Evolutionary conservation across 345 rosid genomes (phyloP), one percentile per base, ranked within the genome.

Genomic region (Dovyalis caffra): DNA sequence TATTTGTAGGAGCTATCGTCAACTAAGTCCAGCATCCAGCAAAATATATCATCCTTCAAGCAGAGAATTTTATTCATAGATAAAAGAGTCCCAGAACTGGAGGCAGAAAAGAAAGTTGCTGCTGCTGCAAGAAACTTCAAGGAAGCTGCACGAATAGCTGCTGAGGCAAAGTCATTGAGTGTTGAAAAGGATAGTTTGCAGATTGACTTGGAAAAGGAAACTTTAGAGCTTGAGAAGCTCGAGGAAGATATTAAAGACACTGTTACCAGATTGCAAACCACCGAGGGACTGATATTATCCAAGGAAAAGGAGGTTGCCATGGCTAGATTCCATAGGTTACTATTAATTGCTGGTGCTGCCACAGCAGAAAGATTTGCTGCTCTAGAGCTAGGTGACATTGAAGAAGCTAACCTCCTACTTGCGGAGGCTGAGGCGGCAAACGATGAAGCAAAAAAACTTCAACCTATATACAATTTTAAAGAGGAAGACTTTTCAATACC

Each of bases 111-210:
- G 90, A 94, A 87, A 82, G 91, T 91, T 66, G 95, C 94, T 70
- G 96, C 96, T 29, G 77, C 91, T 14, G 88, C 90, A 18, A 90
- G 98, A 86, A 91, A 91, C 80, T 94, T 94, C 83, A 94, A 90
- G 83, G 98, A 94, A 84, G 98, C 98, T 62, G 98, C 90, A 43
- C 80, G 97, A 77, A 74, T 94, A 82, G 95, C 98, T 68, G 89
- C 95, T 62, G 98, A 94, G 81, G 90, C 90, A 1, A 94, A 94
- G 86, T 88, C 98, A 6, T 85, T 94, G 76, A 81, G 58, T 75
- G 66, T 84, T 65, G 98, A 94, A 71, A 93, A 88, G 84, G 94
- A 91, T 57, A 78, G 69, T 26, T 66, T 85, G 66, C 89, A 83
- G 76, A 81, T 10, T n/a, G 92, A 87, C 75, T 77, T 88, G 87